These are phyloP conservation scores for Cercospora sp. DNA, from an alignment of 2,329 filamentous ascomycete genomes.

Conservation along the genomic window DNA sequence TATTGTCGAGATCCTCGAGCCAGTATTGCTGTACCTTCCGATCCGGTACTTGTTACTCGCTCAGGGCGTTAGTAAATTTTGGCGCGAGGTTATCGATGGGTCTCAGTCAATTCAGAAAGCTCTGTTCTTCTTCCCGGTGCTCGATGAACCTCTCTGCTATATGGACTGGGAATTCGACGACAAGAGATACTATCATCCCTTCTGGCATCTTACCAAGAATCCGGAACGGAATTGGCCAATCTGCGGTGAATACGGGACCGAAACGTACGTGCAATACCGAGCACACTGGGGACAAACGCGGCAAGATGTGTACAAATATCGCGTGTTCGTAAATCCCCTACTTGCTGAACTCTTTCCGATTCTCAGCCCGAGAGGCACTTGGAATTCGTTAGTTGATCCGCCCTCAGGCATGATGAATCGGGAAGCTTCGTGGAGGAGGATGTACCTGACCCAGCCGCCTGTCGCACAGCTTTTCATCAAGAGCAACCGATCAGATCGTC, in stretches of 20 bases:
- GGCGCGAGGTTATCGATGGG: not conserved
- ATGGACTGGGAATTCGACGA: not conserved
- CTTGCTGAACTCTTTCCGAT: not conserved
- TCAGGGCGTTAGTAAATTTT: slow-evolving; percentile 3
- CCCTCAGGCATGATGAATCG: not conserved
- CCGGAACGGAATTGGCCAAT: not conserved
- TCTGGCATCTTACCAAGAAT: not conserved
- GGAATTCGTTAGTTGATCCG: not conserved
- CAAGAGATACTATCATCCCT: not conserved
- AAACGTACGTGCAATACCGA: not conserved
- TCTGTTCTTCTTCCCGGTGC: slow-evolving; percentile 6
- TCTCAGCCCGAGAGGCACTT: not conserved
- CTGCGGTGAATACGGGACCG: not conserved
- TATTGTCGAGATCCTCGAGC: slow-evolving; percentile 9
- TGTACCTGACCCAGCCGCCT: slow-evolving; percentile 12
- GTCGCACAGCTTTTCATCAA: not conserved
- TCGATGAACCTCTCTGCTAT: not conserved
- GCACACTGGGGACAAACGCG: slow-evolving; percentile 6
- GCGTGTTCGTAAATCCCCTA: slow-evolving; percentile 1
- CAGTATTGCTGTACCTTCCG: slow-evolving; percentile 7
- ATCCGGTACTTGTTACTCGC: slow-evolving; percentile 10
- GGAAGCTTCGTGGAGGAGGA: slow-evolving; percentile 3
- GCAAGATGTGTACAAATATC: not conserved
- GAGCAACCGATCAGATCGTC: not conserved
- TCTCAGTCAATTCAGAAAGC: slow-evolving; percentile 6